phyloP scores from a whole-genome alignment of 2,329 filamentous ascomycete species.

The Juglanconis oblonga region DNA sequence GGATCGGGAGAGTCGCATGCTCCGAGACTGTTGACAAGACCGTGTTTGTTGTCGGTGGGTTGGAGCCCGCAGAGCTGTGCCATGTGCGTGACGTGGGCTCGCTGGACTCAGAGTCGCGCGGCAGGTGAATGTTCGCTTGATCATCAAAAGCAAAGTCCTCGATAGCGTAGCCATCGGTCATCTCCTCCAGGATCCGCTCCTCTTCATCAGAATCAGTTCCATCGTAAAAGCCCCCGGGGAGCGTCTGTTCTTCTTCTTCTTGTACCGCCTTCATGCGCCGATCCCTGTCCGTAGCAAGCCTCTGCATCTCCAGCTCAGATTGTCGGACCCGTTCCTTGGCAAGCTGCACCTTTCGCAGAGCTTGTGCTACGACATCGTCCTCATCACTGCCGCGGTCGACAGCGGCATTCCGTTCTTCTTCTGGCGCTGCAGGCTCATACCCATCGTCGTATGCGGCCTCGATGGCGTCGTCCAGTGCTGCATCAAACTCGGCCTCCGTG shows the following conservation, averaged over 20 bases:
- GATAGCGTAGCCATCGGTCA: conserved; percentile 78
- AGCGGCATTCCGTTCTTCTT: conserved; percentile 24
- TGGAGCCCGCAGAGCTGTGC: conserved; percentile 75
- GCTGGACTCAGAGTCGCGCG: conserved; percentile 80
- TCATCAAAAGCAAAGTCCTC: conserved; percentile 78
- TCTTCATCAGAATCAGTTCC: conserved; percentile 68
- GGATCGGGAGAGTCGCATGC: conserved; percentile 31
- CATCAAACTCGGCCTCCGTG: conserved; percentile 89
- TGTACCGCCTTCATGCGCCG: conserved; percentile 40
- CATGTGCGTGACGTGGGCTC: conserved; percentile 73
- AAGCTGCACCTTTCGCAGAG: conserved; percentile 66
- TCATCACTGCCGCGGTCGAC: conserved; percentile 25
- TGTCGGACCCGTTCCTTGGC: conserved; percentile 74
- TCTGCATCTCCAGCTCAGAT: conserved; percentile 67
- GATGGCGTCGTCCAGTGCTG: conserved; percentile 89
- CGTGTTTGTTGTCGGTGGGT: conserved; percentile 65
- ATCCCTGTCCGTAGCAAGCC: conserved; percentile 59
- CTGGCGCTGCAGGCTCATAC: conserved; percentile 66
- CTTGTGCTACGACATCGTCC: conserved; percentile 48
- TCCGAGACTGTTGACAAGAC: conserved; percentile 73
- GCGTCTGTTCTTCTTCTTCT: conserved; percentile 39
- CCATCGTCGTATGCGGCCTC: conserved; percentile 95
- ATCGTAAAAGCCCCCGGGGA: conserved; percentile 58
- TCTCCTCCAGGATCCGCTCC: conserved; percentile 79
- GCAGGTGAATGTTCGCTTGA: conserved; percentile 61